phyloP scores from a whole-genome alignment of 345 rosid genomes.

The Boechera divaricarpa region DNA sequence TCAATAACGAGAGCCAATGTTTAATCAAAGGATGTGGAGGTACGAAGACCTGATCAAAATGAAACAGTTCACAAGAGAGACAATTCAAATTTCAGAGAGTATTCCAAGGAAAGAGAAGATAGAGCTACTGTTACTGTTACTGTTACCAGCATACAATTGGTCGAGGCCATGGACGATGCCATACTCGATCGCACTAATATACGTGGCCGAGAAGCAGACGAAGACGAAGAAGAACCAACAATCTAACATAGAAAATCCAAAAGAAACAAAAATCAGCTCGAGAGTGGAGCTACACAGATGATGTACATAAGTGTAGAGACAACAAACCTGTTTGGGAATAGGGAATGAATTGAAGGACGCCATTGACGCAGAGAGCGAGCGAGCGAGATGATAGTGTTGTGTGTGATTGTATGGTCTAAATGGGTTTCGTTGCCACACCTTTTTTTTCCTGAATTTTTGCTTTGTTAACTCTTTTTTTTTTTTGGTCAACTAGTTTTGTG shows the following conservation, averaged over 20 bases:
- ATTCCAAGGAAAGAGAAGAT: background rate
- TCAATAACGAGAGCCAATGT: conserved; percentile 37
- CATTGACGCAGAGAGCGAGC: conserved; percentile 19
- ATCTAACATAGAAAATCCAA: conserved; percentile 17
- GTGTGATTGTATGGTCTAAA: conserved; percentile 28
- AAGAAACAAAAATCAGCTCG: background rate
- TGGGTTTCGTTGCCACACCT: too few relatives aligned
- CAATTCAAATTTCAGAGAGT: background rate
- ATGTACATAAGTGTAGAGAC: background rate
- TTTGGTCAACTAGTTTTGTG: too few relatives aligned
- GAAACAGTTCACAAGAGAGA: background rate
- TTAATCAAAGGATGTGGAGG: conserved; percentile 42
- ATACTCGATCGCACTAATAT: conserved; percentile 38
- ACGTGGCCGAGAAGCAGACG: conserved; percentile 37
- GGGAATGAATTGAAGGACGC: conserved; percentile 46
- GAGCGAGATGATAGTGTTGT: background rate
- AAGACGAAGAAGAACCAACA: conserved; percentile 33
- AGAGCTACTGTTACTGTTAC: background rate
- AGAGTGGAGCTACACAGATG: background rate
- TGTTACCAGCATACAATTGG: conserved; percentile 37
- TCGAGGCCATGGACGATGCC: conserved; percentile 18
- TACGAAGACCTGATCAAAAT: conserved; percentile 25
- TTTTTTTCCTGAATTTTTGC: too few relatives aligned
- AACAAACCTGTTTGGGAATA: conserved; percentile 39
- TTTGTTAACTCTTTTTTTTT: too few relatives aligned